Evolutionary conservation across 2,329 filamentous ascomycete genomes (phyloP).

Genomic region (Didymella segeticola): DNA sequence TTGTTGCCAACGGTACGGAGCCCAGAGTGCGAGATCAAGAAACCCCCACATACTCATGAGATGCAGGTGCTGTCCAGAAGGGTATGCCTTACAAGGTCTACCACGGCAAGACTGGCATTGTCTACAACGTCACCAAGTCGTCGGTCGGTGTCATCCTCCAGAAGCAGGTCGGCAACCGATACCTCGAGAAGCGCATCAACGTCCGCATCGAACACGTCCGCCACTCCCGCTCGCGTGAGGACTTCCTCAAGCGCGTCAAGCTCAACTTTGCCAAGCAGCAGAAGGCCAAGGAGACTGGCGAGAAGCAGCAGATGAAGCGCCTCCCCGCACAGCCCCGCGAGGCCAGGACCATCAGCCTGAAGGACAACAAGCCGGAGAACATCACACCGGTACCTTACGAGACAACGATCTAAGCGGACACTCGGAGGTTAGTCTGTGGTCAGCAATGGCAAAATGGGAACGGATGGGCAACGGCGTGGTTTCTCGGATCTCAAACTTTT

Average conservation of each 20-base stretch:
- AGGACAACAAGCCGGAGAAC: slow-evolving; percentile 88
- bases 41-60: slow-evolving; percentile 18
- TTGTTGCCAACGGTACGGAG: slow-evolving; percentile 97
- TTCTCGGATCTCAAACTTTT: slow-evolving; percentile 49
- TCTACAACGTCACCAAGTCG: slow-evolving; percentile 99
- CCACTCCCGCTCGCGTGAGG: slow-evolving; percentile 93
- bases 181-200: slow-evolving; percentile 99
- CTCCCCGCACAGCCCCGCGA: slow-evolving; percentile 80
- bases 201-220: slow-evolving; percentile 96
- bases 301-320: slow-evolving; percentile 91
- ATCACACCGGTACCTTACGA: slow-evolving; percentile 93
- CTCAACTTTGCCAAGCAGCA: slow-evolving; percentile 90
- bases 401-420: slow-evolving; percentile 84
- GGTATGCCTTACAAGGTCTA: slow-evolving; percentile 99
- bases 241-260: slow-evolving; percentile 97
- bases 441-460: slow-evolving; percentile 45
- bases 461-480: slow-evolving; percentile 50
- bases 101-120: slow-evolving; percentile 93
- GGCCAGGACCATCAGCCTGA: slow-evolving; percentile 77
- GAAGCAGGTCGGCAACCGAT: slow-evolving; percentile 99
- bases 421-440: slow-evolving; percentile 33
- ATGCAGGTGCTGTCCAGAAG: slow-evolving; percentile 48
- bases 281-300: slow-evolving; percentile 89
- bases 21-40: slow-evolving; percentile 17
- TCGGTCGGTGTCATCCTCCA: slow-evolving; percentile 95